Percentiles rank a stretch among this genome's conserved stretches.
phyloP scores from a whole-genome alignment of 1,139 yeast species.

The Blastobotrys malaysiensis region DNA sequence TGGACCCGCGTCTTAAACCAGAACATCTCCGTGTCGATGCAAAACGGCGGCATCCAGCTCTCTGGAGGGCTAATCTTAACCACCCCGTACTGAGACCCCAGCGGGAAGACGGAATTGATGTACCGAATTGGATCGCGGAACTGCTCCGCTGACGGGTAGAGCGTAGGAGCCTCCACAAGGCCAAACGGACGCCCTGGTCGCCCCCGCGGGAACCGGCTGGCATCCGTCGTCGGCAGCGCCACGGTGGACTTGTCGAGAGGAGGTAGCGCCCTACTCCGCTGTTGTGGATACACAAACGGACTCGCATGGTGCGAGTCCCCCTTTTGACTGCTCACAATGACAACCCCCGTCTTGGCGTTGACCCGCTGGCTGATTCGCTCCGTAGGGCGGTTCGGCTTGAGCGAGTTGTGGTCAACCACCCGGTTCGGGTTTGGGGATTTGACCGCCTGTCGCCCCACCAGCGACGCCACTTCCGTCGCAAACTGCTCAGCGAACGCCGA shows the following conservation, averaged over 20 bases:
- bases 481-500: not conserved
- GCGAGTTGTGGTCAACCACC: not conserved
- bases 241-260: conserved; percentile 39
- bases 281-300: conserved; percentile 41
- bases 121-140: conserved; percentile 42
- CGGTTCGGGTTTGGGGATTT: not conserved
- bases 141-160: conserved; percentile 41
- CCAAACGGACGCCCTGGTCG: conserved; percentile 22
- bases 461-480: not conserved
- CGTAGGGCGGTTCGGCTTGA: not conserved
- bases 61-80: conserved; percentile 58
- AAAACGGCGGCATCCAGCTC: conserved; percentile 36
- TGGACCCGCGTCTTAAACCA: conserved; percentile 54
- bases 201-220: conserved; percentile 10
- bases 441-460: not conserved
- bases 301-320: conserved; percentile 12
- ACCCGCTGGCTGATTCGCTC: not conserved
- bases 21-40: conserved; percentile 44
- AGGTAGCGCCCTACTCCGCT: conserved; percentile 39
- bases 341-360: not conserved
- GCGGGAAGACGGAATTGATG: conserved; percentile 26
- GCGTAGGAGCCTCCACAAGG: conserved; percentile 42
- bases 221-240: conserved; percentile 5
- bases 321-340: not conserved
- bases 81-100: conserved; percentile 58